These are phyloP conservation scores for Caulochytrium protostelioides DNA, from an alignment of 371 early-diverging fungal species.

Conservation along the genomic window DNA sequence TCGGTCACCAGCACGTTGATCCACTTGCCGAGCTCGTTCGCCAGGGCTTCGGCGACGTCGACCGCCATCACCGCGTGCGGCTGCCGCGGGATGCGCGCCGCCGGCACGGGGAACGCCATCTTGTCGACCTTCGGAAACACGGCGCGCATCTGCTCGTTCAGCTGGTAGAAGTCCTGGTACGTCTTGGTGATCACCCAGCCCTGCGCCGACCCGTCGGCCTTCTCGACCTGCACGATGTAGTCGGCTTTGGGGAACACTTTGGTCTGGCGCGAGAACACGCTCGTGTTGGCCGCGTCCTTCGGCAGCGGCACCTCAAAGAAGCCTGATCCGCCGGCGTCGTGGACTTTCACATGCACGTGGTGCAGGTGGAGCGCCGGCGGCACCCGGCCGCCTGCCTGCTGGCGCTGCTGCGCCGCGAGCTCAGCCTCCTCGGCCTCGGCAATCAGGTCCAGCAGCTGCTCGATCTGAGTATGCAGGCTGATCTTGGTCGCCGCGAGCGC, in stretches of 20 bases:
- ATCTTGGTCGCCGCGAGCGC: conserved; percentile 3
- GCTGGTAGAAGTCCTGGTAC: conserved; percentile 4
- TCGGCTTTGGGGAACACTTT: no score
- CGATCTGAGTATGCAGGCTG: conserved; percentile 6
- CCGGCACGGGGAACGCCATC: conserved; percentile 1
- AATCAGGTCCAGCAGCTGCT: conserved; percentile 6
- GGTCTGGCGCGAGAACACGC: not conserved
- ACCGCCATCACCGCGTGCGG: no score
- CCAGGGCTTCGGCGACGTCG: conserved; percentile 1
- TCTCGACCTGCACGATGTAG: conserved; percentile 7
- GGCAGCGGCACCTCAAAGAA: not conserved
- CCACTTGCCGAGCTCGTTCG: conserved; percentile 6
- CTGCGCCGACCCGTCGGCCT: conserved; percentile 2
- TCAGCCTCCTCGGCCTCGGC: conserved; percentile 1
- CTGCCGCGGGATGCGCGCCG: not conserved
- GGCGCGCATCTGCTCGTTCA: conserved; percentile 1
- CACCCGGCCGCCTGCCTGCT: not conserved
- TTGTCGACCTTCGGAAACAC: conserved; percentile 2
- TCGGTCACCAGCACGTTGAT: conserved; percentile 4
- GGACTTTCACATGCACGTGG: conserved; percentile 2
- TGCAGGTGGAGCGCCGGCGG: conserved; percentile 1
- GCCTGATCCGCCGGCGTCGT: conserved; percentile 2
- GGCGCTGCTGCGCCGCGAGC: no score
- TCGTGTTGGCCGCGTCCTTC: not conserved
- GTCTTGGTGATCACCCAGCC: conserved; percentile 12